A percentile compares a stretch with the other conserved stretches of the same genome.
phyloP scores from a whole-genome alignment of 495 filamentous ascomycete species.

The Hypoxylon cercidicola region DNA sequence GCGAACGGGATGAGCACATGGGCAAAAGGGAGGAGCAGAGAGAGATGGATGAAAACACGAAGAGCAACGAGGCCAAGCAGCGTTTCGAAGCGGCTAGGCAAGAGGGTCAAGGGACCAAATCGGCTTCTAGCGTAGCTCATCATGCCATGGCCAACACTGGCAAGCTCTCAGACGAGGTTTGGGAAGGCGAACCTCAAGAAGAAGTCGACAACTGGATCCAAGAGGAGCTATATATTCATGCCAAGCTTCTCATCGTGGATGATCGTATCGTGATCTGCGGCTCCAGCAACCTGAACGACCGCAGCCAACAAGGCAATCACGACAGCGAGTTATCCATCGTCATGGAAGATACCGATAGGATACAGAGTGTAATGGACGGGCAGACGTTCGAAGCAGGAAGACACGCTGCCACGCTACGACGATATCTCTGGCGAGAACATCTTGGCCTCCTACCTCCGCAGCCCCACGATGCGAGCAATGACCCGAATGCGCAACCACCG shows the following conservation, averaged over 20 bases:
- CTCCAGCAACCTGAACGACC: constrained; percentile 91
- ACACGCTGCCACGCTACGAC: constrained; percentile 81
- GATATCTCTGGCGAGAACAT: constrained; percentile 93
- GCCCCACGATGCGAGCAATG: constrained; percentile 71
- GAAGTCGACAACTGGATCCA: constrained; percentile 91
- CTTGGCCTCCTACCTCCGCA: constrained; percentile 84
- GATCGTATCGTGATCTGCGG: constrained; percentile 86
- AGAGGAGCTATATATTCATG: constrained; percentile 94
- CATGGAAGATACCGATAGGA: constrained; percentile 83
- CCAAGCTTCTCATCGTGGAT: constrained; percentile 87
- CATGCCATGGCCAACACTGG: constrained; percentile 79
- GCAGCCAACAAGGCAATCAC: constrained; percentile 88
- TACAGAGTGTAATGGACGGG: constrained; percentile 82
- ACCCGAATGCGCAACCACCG: constrained; percentile 86
- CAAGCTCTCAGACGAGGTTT: constrained; percentile 73
- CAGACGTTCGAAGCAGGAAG: constrained; percentile 76
- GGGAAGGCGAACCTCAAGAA: constrained; percentile 73
- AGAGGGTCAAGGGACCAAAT: constrained; percentile 56
- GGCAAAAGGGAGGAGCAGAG: constrained; percentile 56
- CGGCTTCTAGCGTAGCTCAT: constrained; percentile 77
- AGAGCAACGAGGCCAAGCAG: constrained; percentile 63
- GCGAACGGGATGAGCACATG: constrained; percentile 54
- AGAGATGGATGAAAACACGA: constrained; percentile 61
- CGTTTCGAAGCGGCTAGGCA: constrained; percentile 71
- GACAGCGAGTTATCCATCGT: constrained; percentile 94